A percentile compares a stretch with the other conserved stretches of the same genome.
Evolutionary conservation across 805 yeast genomes (phyloP).

Genomic region (Sungouiozyma ichnusensis): DNA sequence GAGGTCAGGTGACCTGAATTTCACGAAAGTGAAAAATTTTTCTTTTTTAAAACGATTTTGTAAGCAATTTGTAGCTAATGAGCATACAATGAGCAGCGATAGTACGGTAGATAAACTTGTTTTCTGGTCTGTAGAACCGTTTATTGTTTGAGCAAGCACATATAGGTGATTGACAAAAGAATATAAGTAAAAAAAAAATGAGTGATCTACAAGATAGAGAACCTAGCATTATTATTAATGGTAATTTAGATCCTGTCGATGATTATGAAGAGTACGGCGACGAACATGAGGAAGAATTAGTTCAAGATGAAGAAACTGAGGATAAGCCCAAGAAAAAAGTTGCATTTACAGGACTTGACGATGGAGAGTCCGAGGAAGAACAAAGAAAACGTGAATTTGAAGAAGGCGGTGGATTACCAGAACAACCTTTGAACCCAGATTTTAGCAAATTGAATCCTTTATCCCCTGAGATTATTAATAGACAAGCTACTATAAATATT

Average conservation of each 20-base stretch:
- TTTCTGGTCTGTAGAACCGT: not conserved
- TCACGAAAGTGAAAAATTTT: not conserved
- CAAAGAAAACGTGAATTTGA: conserved; percentile 75
- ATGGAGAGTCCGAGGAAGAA: conserved; percentile 62
- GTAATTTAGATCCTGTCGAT: conserved; percentile 33
- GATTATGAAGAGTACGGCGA: conserved; percentile 11
- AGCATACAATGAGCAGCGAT: not conserved
- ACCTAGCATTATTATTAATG: conserved; percentile 75
- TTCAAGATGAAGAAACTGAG: conserved; percentile 30
- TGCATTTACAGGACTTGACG: conserved; percentile 65
- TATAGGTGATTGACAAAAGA: no score
- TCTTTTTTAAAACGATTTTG: not conserved
- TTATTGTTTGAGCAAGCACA: not conserved
- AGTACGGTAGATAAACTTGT: no score
- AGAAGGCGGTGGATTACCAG: conserved; percentile 98
- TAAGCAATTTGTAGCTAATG: not conserved
- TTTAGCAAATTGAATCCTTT: conserved; percentile 72
- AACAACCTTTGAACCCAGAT: conserved; percentile 87
- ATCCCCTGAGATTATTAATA: conserved; percentile 89
- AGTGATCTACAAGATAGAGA: conserved; percentile 75
- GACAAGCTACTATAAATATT: conserved; percentile 98
- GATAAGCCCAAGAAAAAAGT: conserved; percentile 57
- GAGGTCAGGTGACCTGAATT: no score
- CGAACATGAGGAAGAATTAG: conserved; percentile 30
- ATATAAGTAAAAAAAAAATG: no score